Evolutionary conservation across 768 basidiomycete genomes (phyloP), one percentile per base, ranked within the genome.

Genomic region (Stropharia rugosoannulata): DNA sequence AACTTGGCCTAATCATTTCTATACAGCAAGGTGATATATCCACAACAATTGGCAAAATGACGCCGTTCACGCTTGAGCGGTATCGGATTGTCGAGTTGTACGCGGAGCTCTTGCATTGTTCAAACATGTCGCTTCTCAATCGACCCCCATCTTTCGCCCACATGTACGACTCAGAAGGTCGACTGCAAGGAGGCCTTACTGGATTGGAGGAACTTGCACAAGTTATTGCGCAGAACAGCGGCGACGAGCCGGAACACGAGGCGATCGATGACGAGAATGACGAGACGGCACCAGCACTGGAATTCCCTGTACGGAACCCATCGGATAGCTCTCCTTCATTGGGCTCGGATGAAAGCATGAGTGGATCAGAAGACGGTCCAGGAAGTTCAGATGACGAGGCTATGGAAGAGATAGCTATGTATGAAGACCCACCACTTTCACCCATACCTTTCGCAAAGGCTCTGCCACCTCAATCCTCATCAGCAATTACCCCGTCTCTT

Each of bases 71-170:
- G 1, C 84, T 95, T 55, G 97, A 98, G 69, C 87, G 97, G 13
- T 97, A 93, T 71, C 86, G 96, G 9, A 94, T 98, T 63, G 92
- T 94, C 72, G 97, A 99, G 70, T 79, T 99, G 11, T 95, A 96
- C 64, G 97, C 96, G 16, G 97, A 99, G 68, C 84, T 99, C 5
- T 75, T 98, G 22, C 97, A 99, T 66, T 97, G 95, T 68, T 98
- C 97, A 15, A 98, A 97, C 65, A 98, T 99, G 96, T 87, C 91
- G 5, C 81, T 98, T 19, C 78, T 98, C 25, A 98, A 98, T 68
- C 91, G 97, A 9, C 72, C 82, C 1, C 66, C 81, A 0, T 85
- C 88, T 45, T 85, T 80, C 53, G 81, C 83, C 44, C 78, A 83
- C 19, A 74, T 86, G n/a, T 95, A 93, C 69, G 92, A 93, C 65